A percentile compares a stretch with the other conserved stretches of the same genome.
Evolutionary conservation across 441 rosid genomes (phyloP).

Genomic region (Adansonia grandidieri): DNA sequence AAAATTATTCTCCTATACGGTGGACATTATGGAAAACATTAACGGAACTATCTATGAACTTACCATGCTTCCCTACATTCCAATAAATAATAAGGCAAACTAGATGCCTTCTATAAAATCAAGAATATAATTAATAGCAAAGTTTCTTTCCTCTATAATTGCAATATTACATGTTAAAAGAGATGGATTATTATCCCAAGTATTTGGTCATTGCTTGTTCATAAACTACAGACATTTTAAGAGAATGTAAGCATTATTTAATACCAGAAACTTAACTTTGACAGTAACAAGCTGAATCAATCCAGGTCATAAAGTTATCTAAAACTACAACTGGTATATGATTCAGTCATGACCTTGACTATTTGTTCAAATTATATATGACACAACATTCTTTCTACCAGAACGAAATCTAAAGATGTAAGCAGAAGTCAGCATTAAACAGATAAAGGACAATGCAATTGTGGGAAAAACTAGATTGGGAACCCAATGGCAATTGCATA

Average conservation of each 20-base stretch:
- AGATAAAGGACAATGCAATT: too few relatives aligned
- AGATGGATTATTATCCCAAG: neutral
- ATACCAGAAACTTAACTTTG: neutral
- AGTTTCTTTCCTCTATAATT: slow-evolving; percentile 2
- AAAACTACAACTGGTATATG: neutral
- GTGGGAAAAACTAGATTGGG: too few relatives aligned
- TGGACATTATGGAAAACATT: neutral
- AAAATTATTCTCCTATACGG: neutral
- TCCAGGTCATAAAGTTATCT: neutral
- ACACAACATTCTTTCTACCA: neutral
- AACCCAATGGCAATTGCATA: too few relatives aligned
- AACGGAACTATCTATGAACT: neutral
- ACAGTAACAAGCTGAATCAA: neutral
- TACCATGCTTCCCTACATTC: neutral
- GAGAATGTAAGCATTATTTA: neutral
- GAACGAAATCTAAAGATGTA: neutral
- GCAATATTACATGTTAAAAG: neutral
- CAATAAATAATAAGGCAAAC: neutral
- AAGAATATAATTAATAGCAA: neutral
- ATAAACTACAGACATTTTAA: neutral
- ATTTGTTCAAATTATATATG: neutral
- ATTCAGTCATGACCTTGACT: neutral
- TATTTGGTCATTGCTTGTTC: neutral
- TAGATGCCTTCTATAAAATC: neutral
- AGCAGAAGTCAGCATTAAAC: neutral